Base-by-base conservation (phyloP, 2,329 filamentous ascomycete species). In the Claviceps sp. region DNA sequence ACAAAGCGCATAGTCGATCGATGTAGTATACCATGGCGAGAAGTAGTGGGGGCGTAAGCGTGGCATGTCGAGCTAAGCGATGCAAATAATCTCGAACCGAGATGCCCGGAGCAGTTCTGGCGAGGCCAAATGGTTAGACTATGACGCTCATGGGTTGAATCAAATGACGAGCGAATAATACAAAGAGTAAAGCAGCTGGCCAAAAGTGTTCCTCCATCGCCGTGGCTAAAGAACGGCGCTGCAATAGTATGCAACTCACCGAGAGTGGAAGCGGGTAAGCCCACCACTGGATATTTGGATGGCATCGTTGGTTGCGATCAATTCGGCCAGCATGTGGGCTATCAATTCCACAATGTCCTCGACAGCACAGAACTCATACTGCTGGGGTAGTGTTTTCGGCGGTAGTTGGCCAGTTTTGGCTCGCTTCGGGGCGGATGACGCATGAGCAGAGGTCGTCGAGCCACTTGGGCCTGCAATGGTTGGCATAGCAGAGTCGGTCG, bases 1-100 rank as follows among this genome's bases (percentile, higher is more conserved):
- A 98, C 54, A 95, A 75, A 11, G 87, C 84, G 68, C 91, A 98
- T 22, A 98, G 77, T 37, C 89, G 84, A 70, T 98, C 93, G 62
- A 98, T 97, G 63, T 97, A 98, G 65, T 94, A 98, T 53, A 98
- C 93, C 88, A 98, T 97, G 60, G 90, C 93, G 38, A 98, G 79
- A n/a, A 98, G 76, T 49, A 98, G 85, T 0, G 93, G 91, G 13
- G 93, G 90, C 6, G 88, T 89, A 3, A 98, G 76, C 0, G 91
- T 96, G 26, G 93, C 93, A 65, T 98, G 93, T 54, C 89, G 88
- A 24, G 94, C 93, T 53, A 98, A 76, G 56, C 93, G 84, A 62
- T 93, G 86, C 38, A 98, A 78, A 65, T 98, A 98, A 66, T 98
- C 93, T 55, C 85, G 77, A 37, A 98, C 91, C 26, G 89, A 95